phyloP scores from a whole-genome alignment of 176 grass and related monocot genomes.

The Neostapfia colusana region DNA sequence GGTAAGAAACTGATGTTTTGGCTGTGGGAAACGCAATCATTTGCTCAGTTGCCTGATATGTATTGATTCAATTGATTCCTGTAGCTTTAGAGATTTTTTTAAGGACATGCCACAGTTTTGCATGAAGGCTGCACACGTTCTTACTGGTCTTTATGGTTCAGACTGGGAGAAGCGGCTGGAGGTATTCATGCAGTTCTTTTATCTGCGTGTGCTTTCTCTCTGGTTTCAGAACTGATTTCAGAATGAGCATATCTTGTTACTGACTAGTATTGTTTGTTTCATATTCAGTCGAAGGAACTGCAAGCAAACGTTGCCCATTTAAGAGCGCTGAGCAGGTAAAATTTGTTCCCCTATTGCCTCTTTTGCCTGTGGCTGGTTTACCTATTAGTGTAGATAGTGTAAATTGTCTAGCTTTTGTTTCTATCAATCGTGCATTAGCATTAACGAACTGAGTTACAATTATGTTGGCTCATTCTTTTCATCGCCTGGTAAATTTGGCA shows the following conservation, averaged over 20 bases:
- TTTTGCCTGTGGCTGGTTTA: slow-evolving; percentile 8
- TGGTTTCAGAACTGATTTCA: background rate
- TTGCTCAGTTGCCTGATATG: slow-evolving; percentile 2
- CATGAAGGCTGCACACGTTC: slow-evolving; percentile 68
- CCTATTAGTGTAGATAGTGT: background rate
- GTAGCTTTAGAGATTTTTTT: slow-evolving; percentile 85
- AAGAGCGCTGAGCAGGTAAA: slow-evolving; percentile 78
- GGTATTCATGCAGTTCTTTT: slow-evolving; percentile 45
- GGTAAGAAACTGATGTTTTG: slow-evolving; percentile 45
- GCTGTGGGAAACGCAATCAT: background rate
- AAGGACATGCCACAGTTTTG: slow-evolving; percentile 97
- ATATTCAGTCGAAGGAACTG: slow-evolving; percentile 80
- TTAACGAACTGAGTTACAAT: background rate
- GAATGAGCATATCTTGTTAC: slow-evolving; percentile 2
- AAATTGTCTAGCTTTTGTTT: background rate
- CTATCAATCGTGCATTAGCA: background rate
- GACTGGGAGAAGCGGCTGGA: slow-evolving; percentile 93
- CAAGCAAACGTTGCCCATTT: slow-evolving; percentile 85
- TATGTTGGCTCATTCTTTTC: background rate
- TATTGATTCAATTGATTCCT: slow-evolving; percentile 36
- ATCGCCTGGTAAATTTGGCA: background rate
- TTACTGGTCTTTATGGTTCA: slow-evolving; percentile 76
- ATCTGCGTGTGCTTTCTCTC: background rate
- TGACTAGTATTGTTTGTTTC: slow-evolving; percentile 26
- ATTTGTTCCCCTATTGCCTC: background rate